Conservation (phyloP, 345 rosid species). For the Eucalyptus victrix region DNA sequence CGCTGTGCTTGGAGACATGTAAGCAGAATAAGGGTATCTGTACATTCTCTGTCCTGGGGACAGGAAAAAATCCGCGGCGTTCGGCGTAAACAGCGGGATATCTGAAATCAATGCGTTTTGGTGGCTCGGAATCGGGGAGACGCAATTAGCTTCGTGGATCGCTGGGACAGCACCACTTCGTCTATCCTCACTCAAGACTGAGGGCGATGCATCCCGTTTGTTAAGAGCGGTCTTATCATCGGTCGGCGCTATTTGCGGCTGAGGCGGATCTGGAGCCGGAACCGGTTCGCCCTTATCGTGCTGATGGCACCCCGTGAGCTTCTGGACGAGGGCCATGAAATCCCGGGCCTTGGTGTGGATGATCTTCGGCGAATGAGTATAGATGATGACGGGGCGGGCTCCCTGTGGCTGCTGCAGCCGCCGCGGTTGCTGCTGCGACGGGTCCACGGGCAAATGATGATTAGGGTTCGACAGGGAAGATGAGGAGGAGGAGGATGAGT, state of each 20-base stretch:
- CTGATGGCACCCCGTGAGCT: constrained; percentile 42
- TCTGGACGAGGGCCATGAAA: constrained; percentile 79
- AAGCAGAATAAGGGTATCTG: constrained; percentile 4
- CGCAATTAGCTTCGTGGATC: neutral
- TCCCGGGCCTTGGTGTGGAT: constrained; percentile 72
- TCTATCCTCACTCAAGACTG: neutral
- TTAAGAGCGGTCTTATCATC: neutral
- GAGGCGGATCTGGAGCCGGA: neutral
- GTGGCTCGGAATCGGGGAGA: neutral
- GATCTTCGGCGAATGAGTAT: constrained; percentile 55
- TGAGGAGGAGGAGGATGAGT: neutral
- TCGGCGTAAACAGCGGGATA: constrained; percentile 26
- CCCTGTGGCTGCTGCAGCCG: neutral
- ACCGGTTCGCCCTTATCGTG: neutral
- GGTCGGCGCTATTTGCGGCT: neutral
- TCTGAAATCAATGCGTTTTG: constrained; percentile 2
- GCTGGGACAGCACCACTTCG: neutral
- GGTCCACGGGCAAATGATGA: neutral
- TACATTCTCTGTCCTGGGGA: constrained; percentile 4
- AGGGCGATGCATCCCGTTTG: neutral
- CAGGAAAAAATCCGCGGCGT: constrained; percentile 8
- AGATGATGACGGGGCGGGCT: constrained; percentile 44
- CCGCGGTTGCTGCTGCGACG: neutral
- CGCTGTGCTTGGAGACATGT: neutral
- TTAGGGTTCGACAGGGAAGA: neutral